Base-by-base conservation (phyloP, 164 flowering plant species). In the Nymphaea colorata region DNA sequence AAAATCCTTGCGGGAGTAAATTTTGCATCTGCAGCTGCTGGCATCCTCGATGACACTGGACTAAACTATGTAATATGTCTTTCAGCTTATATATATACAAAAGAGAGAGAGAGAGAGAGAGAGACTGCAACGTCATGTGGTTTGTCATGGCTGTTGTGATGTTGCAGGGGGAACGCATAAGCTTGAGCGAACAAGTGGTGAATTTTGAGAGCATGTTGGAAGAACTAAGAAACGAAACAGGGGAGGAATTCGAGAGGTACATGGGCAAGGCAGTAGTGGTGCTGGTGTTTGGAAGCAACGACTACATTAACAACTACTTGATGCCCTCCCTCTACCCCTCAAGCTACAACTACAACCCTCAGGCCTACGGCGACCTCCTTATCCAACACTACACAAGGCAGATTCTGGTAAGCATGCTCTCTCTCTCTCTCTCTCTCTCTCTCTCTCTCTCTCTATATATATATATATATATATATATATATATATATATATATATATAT, bases 11-110 rank as follows among this genome's bases (percentile, higher is more conserved):
- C 73, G 17, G 95, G 95, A 62, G 87, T 88, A 15, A 86, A 86
- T 68, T 86, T 81, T 77, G 95, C 91, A 69, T 88, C 95, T 4
- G 91, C 90, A 57, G 88, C 85, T 59, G 91, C 80, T 53, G 95
- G 95, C 67, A 85, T 88, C 61, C 86, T 88, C 8, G 94, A 88
- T 41, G 91, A 86, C 41, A 76, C 87, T 4, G 95, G 91, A 75
- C 75, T 72, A 71, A 80, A 86, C 73, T 86, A 76, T 65, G 90
- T 88, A 81, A 3, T 61, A 16, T 15, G n/a, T 61, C 0, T 61
- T 6, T 61, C 5, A 5, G 15, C 15, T 4, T 25, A 61, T 61
- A 25, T 61, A 61, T 61, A 61, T 1, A 61, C n/a, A n/a, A n/a
- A n/a, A n/a, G n/a, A n/a, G n/a, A n/a, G 5, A 61, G 63, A 61